A percentile compares a stretch with the other conserved stretches of the same genome.
These are phyloP conservation scores for Barnettozyma hawaiiensis DNA, from an alignment of 1,139 yeast species.

Conservation along the genomic window DNA sequence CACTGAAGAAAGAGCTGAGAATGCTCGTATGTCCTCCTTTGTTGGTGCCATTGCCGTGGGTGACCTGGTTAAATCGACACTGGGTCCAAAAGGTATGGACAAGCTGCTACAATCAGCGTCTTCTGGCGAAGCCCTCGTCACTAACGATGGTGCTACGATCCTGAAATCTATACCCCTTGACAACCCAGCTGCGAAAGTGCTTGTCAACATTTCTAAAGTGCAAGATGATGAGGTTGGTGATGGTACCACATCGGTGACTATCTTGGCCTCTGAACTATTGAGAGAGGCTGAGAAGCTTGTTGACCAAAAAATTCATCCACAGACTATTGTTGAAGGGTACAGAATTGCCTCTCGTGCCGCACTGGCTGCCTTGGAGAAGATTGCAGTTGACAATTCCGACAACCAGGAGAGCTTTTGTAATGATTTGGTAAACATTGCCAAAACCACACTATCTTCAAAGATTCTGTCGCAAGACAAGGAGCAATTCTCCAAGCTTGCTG, in stretches of 20 bases:
- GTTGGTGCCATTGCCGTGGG: conserved; percentile 99
- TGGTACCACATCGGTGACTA: conserved; percentile 98
- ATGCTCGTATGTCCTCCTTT: conserved; percentile 94
- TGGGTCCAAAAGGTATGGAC: conserved; percentile 99
- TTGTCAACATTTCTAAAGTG: conserved; percentile 92
- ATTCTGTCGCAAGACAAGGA: conserved; percentile 93
- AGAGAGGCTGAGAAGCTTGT: conserved; percentile 94
- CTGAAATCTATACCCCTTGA: conserved; percentile 91
- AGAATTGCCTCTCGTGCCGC: conserved; percentile 86
- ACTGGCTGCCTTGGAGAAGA: conserved; percentile 65
- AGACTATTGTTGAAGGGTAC: conserved; percentile 93
- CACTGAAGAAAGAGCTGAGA: conserved; percentile 95
- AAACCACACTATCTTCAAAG: conserved; percentile 89
- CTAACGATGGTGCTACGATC: conserved; percentile 98
- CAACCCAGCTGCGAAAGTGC: conserved; percentile 96
- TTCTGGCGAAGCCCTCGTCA: conserved; percentile 70
- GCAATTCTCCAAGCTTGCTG: conserved; percentile 83
- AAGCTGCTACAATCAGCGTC: conserved; percentile 85
- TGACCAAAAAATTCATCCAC: conserved; percentile 94
- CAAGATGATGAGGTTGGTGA: conserved; percentile 99
- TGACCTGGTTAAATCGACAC: conserved; percentile 88
- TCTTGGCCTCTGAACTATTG: conserved; percentile 81
- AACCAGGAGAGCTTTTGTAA: conserved; percentile 60
- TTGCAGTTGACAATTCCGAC: conserved; percentile 70
- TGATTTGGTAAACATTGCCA: conserved; percentile 83